A percentile compares a stretch with the other conserved stretches of the same genome.
Evolutionary conservation across 2,329 filamentous ascomycete genomes (phyloP).

Genomic region (Thelonectria olida): DNA sequence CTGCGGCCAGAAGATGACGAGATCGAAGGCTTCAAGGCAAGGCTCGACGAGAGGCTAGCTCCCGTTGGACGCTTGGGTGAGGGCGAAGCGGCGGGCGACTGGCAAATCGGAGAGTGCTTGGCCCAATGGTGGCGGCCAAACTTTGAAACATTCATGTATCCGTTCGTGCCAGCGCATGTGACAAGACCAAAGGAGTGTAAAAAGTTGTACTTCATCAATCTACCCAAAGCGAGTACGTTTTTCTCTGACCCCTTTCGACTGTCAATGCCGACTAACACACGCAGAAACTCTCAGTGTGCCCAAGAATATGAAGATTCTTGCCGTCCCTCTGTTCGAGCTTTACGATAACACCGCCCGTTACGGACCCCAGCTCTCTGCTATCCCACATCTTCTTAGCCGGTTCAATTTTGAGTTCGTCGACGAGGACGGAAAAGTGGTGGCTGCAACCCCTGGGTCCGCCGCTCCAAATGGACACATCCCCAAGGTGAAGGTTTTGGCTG

Average conservation of each 20-base stretch:
- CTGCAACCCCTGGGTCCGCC: constrained; percentile 79
- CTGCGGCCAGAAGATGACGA: constrained; percentile 90
- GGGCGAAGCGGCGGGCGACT: constrained; percentile 85
- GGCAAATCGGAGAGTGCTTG: constrained; percentile 93
- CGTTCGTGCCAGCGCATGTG: constrained; percentile 94
- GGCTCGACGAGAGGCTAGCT: constrained; percentile 91
- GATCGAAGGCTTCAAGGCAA: constrained; percentile 90
- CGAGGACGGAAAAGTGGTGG: constrained; percentile 87
- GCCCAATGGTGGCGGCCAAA: constrained; percentile 99
- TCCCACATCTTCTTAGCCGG: constrained; percentile 90
- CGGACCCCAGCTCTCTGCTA: constrained; percentile 94
- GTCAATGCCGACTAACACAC: constrained; percentile 6
- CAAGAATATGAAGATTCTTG: constrained; percentile 99
- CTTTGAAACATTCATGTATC: constrained; percentile 99
- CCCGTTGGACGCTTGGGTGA: constrained; percentile 89
- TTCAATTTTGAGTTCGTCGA: constrained; percentile 99
- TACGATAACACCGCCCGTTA: constrained; percentile 98
- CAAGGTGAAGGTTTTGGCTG: constrained; percentile 72
- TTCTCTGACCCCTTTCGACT: neutral
- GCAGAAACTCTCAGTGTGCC: constrained; percentile 93
- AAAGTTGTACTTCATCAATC: constrained; percentile 96
- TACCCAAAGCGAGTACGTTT: constrained; percentile 83
- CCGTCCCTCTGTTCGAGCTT: constrained; percentile 95
- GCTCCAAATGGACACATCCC: constrained; percentile 66
- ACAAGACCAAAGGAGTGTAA: constrained; percentile 98